Evolutionary conservation across 305 asterid genomes (phyloP), one percentile per base, ranked within the genome.

Genomic region (Striga hermonthica): DNA sequence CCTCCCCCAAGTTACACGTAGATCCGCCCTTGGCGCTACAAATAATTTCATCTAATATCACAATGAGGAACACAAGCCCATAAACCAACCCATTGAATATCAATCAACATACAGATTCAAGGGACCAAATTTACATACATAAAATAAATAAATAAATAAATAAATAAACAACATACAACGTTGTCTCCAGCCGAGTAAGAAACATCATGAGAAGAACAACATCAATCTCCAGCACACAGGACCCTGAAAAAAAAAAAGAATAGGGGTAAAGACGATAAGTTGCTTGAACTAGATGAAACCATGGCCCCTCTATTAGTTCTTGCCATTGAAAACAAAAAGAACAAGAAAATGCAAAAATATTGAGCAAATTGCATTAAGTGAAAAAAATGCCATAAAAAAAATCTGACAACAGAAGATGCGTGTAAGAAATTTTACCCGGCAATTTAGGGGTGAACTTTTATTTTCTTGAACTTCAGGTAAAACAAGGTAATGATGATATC

Each of bases 161-260:
- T 1, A 22, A 22, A 6, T 2, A n/a, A 15, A n/a, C 37, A 53
- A 60, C 35, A 35, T 65, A 91, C 80, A 15, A 83, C 87, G 36
- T 74, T 55, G 84, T 68, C 74, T 82, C 88, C 55, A 84, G 13
- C 75, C 76, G 57, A 77, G 79, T 71, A 16, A 79, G 68, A 67
- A 73, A 70, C 57, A 65, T 36, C 40, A 72, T 57, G 11, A 77
- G 15, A 68, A 73, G 80, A 15, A 63, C 14, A 64, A 71, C 48
- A 57, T 81, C 85, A 39, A 82, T 67, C 72, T 66, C 71, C 79
- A 69, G 72, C 83, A 74, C 72, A 63, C 68, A 70, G 35, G 71
- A 70, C 41, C 39, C 53, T 11, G 40, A 52, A 6, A 59, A 72
- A 57, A 53, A 14, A 59, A 59, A n/a, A 41, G 55, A 77, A 67